phyloP scores from a whole-genome alignment of 2,329 filamentous ascomycete genomes.

The Tolypocladium inflatum region DNA sequence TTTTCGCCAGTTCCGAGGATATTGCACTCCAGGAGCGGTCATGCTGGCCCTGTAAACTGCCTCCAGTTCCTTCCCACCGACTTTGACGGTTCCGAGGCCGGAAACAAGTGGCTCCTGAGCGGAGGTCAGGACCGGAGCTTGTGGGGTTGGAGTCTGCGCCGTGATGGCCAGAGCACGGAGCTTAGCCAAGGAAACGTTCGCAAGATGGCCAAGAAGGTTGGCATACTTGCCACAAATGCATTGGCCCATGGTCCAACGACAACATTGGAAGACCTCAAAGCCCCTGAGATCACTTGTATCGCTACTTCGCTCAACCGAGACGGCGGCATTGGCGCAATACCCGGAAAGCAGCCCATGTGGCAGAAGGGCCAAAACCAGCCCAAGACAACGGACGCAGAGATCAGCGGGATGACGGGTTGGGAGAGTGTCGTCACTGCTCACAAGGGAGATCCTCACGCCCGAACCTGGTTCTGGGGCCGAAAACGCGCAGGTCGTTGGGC shows the following conservation, averaged over 20 bases:
- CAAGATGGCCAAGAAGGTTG: constrained; percentile 81
- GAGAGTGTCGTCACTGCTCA: constrained; percentile 95
- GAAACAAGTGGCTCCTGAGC: constrained; percentile 90
- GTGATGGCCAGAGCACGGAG: constrained; percentile 88
- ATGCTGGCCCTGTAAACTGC: constrained; percentile 75
- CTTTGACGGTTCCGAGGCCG: constrained; percentile 79
- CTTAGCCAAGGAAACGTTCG: constrained; percentile 84
- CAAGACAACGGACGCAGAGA: constrained; percentile 56
- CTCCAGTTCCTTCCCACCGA: constrained; percentile 79
- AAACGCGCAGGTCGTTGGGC: constrained; percentile 91
- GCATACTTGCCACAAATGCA: constrained; percentile 52
- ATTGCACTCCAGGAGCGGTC: constrained; percentile 77
- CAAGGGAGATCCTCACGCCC: constrained; percentile 69
- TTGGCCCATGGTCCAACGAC: constrained; percentile 51
- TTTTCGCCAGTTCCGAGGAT: constrained; percentile 81
- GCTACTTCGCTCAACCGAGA: constrained; percentile 89
- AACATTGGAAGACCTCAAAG: constrained; percentile 69
- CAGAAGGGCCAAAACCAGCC: constrained; percentile 61
- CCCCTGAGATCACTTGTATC: constrained; percentile 84
- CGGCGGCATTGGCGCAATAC: constrained; percentile 80
- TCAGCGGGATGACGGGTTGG: constrained; percentile 79
- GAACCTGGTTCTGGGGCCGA: constrained; percentile 97
- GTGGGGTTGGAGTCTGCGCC: constrained; percentile 92
- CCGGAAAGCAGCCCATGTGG: constrained; percentile 74
- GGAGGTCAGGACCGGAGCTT: constrained; percentile 83